Conservation (phyloP, 345 rosid genomes). For the Atalantia buxifolia region DNA sequence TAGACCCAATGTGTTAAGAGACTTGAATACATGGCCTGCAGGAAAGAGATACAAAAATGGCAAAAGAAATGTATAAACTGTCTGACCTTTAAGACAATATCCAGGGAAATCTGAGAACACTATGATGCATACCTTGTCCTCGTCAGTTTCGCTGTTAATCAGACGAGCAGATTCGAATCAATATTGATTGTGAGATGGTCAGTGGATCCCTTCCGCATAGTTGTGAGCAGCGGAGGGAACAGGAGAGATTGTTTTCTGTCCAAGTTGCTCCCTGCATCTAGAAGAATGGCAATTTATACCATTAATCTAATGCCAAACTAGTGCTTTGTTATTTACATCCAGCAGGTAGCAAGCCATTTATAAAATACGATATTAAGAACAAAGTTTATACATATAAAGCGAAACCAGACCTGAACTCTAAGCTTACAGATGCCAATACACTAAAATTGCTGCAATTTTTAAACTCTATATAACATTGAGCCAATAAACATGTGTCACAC, state of each 20-base stretch:
- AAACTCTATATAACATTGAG: neutral
- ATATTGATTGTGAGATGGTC: conserved; percentile 85
- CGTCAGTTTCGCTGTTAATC: conserved; percentile 55
- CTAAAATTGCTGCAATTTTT: neutral
- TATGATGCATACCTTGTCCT: conserved; percentile 62
- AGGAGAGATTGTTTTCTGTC: conserved; percentile 46
- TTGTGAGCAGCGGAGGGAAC: conserved; percentile 73
- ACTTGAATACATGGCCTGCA: conserved; percentile 83
- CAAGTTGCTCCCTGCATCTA: conserved; percentile 50
- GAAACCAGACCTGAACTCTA: neutral
- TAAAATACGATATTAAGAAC: neutral
- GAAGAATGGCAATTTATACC: neutral
- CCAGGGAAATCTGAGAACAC: neutral
- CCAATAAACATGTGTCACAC: neutral
- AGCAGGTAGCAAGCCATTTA: neutral
- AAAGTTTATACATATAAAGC: neutral
- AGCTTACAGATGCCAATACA: neutral
- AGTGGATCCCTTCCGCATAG: conserved; percentile 74
- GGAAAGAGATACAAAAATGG: neutral
- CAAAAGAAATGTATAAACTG: neutral
- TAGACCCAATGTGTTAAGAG: conserved; percentile 81
- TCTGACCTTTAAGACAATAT: neutral
- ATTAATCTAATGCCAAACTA: neutral
- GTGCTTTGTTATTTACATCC: neutral
- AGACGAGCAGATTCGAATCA: conserved; percentile 59